Evolutionary conservation across 148 eudicot genomes (phyloP).

Genomic region (Rhododendron griersonianum): DNA sequence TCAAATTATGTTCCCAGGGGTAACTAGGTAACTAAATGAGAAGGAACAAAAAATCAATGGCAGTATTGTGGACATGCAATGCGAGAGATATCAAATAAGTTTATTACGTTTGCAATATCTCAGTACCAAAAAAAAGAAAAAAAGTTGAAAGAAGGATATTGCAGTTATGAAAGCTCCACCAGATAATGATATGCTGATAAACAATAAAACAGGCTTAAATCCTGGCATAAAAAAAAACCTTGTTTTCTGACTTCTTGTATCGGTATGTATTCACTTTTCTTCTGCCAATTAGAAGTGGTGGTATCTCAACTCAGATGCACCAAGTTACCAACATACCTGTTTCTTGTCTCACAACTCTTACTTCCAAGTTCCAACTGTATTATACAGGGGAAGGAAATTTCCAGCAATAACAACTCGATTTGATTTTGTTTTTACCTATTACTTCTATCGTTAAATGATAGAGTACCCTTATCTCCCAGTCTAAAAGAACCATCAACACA

Average conservation of each 20-base stretch:
- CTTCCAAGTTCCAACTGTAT: background rate
- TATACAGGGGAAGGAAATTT: background rate
- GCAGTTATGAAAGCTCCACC: background rate
- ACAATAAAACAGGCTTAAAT: too few relatives aligned
- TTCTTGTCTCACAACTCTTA: background rate
- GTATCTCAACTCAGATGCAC: background rate
- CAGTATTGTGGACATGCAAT: background rate
- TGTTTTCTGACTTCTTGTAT: background rate
- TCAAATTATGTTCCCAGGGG: background rate
- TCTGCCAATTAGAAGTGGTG: background rate
- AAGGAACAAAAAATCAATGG: background rate
- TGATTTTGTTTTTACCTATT: too few relatives aligned
- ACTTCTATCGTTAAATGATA: background rate
- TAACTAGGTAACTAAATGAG: background rate
- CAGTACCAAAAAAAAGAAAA: background rate
- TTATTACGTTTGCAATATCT: background rate
- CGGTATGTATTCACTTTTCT: background rate
- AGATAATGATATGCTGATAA: too few relatives aligned
- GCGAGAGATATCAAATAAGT: background rate
- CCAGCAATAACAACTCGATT: background rate
- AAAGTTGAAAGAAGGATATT: background rate
- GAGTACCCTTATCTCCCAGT: background rate
- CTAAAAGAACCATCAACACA: too few relatives aligned
- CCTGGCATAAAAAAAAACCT: too few relatives aligned
- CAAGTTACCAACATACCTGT: background rate